Conservation (phyloP, 768 basidiomycete genomes). For the Trametes punicea region DNA sequence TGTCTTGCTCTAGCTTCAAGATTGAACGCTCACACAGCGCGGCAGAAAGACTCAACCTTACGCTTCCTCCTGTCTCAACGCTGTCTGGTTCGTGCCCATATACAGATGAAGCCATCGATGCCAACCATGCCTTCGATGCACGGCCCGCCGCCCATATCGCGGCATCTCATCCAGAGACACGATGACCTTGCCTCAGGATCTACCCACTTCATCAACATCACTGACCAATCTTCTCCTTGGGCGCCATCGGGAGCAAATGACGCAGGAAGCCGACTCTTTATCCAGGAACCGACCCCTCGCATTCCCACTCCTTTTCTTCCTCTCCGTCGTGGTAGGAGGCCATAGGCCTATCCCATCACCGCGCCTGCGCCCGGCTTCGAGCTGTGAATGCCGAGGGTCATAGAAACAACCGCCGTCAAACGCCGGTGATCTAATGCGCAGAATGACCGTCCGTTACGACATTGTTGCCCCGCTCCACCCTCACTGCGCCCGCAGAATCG, state of each 20-base stretch:
- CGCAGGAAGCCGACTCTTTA: not conserved
- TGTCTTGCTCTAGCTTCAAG: too few species aligned
- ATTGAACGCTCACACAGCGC: not conserved
- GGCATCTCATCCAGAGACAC: not conserved
- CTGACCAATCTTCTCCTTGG: not conserved
- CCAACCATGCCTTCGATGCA: not conserved
- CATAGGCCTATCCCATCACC: not conserved
- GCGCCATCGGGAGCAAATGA: slow-evolving; percentile 4
- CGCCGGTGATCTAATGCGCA: not conserved
- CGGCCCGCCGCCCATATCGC: not conserved
- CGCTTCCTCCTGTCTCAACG: slow-evolving; percentile 8
- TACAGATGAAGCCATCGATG: not conserved
- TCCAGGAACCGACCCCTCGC: not conserved
- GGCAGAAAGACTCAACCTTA: too few species aligned
- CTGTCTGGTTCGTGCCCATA: not conserved
- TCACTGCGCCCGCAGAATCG: not conserved
- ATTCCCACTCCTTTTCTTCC: too few species aligned
- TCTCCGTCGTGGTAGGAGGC: too few species aligned
- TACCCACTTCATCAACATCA: not conserved
- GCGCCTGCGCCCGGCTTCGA: not conserved
- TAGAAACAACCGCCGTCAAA: not conserved
- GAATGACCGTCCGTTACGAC: not conserved
- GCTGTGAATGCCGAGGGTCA: not conserved
- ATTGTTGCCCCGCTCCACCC: slow-evolving; percentile 1
- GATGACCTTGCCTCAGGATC: not conserved